Evolutionary conservation across 352 stramenopile genomes (phyloP).

Genomic region (Phytopythium mirpurense): DNA sequence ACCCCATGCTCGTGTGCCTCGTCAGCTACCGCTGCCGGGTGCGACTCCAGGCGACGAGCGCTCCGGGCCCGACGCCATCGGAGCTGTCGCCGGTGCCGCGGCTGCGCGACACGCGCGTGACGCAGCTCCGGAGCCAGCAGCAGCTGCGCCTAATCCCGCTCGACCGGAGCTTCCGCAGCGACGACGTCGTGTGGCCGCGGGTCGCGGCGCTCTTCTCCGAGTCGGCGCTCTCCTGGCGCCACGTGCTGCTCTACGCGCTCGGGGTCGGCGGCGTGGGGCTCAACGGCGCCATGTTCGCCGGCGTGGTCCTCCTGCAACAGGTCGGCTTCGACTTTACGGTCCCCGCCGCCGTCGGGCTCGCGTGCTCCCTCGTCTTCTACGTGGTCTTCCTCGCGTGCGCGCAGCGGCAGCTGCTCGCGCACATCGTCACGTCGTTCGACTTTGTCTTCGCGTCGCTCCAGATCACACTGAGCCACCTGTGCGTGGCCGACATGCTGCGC

Average conservation of each 20-base stretch:
- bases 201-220: background rate
- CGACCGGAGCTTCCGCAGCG: background rate
- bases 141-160: background rate
- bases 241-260: background rate
- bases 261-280: background rate
- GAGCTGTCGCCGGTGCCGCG: slow-evolving; percentile 1
- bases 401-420: slow-evolving; percentile 8
- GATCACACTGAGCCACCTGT: slow-evolving; percentile 7
- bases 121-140: background rate
- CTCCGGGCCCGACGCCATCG: background rate
- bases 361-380: slow-evolving; percentile 1
- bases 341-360: background rate
- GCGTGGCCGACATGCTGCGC: slow-evolving; percentile 8
- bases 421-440: slow-evolving; percentile 8
- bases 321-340: slow-evolving; percentile 3
- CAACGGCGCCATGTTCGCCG: slow-evolving; percentile 4
- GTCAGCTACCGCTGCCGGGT: slow-evolving; percentile 20
- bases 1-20: slow-evolving; percentile 9
- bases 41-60: background rate
- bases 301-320: slow-evolving; percentile 1
- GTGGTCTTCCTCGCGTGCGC: background rate
- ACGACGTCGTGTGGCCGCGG: slow-evolving; percentile 3
- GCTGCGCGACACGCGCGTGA: background rate
- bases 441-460: slow-evolving; percentile 9
- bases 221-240: background rate